Evolutionary conservation across 805 yeast species (phyloP), one percentile per base, ranked within the genome.

Genomic region (Saccharomyces cerevisiae): DNA sequence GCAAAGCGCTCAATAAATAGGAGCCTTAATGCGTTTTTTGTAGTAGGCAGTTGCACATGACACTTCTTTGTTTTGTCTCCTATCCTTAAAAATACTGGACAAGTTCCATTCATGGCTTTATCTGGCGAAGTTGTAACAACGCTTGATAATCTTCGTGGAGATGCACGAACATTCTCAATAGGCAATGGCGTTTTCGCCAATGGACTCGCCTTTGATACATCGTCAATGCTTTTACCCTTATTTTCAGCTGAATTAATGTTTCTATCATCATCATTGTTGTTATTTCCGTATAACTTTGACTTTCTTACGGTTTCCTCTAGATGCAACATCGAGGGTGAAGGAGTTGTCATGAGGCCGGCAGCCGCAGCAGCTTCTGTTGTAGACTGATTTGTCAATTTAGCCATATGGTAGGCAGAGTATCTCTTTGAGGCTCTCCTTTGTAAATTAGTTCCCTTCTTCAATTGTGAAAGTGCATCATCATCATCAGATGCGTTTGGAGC

Each of bases 381-480:
- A 10, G 78, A 66, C 55, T 72, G 72, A 56, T 78, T 81, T 0
- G 88, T 75, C 10, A 87, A 75, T 62, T 86, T 87, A 1, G 95
- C 89, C 70, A 85, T 84, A 64, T 92, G 98, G 57, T 91, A 92
- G 0, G 97, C 97, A 4, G 97, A 89, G 66, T 86, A 92, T 53
- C 99, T 76, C 61, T 92, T 85, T 0, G 97, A 91, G 0, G 98
- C 99, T 57, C 97, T 79, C 60, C 99, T 79, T 73, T 86, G 95
- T 31, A 94, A 73, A 2, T 88, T 85, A 49, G 87, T 88, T 2
- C 91, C 89, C 48, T 84, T 83, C 63, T 92, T 96, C 9, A 92
- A 74, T 60, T 87, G 88, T 0, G 83, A 76, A 29, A 91, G 74
- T 0, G 96, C 89, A 61, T 85, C 89, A 22, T 68, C 71, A 53